A percentile compares a stretch with the other conserved stretches of the same genome.
phyloP scores from a whole-genome alignment of 1,284 basidiomycete species.

The Quambalaria eucalypti region DNA sequence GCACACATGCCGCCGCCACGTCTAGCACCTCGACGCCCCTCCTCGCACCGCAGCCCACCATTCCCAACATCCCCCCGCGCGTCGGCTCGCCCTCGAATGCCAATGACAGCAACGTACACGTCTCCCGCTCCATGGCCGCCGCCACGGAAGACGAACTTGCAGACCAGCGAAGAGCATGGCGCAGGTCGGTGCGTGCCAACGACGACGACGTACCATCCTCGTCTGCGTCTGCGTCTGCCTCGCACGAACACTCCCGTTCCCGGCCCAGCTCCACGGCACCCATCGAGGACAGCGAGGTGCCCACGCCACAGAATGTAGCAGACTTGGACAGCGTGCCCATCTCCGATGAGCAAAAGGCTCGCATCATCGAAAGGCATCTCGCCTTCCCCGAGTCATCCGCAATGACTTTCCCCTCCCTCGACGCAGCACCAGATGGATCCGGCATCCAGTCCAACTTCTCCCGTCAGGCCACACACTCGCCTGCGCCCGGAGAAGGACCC shows the following conservation, averaged over 20 bases:
- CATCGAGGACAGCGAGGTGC: slow-evolving; percentile 15
- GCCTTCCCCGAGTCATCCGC: slow-evolving; percentile 8
- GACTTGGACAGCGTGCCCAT: slow-evolving; percentile 34
- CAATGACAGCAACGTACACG: slow-evolving; percentile 12
- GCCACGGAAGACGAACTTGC: slow-evolving; percentile 4
- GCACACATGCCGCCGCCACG: no score
- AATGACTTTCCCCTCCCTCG: slow-evolving; percentile 13
- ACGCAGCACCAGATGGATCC: slow-evolving; percentile 4
- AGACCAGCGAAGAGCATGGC: background rate
- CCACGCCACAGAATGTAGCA: slow-evolving; percentile 23
- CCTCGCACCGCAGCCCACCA: slow-evolving; percentile 10
- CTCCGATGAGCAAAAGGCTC: slow-evolving; percentile 34
- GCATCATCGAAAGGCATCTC: slow-evolving; percentile 32
- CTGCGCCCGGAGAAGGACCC: background rate
- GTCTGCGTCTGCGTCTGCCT: no score
- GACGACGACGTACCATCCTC: slow-evolving; percentile 13
- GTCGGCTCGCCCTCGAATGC: slow-evolving; percentile 23
- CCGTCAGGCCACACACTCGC: no score
- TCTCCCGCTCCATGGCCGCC: slow-evolving; percentile 4
- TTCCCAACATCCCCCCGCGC: slow-evolving; percentile 30
- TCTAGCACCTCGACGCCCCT: background rate
- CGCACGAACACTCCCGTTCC: slow-evolving; percentile 4
- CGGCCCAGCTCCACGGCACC: slow-evolving; percentile 13
- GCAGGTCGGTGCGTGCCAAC: background rate
- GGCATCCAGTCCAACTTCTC: no score